Evolutionary conservation across 2,329 filamentous ascomycete genomes (phyloP).

Genomic region (Cladophialophora yegresii): DNA sequence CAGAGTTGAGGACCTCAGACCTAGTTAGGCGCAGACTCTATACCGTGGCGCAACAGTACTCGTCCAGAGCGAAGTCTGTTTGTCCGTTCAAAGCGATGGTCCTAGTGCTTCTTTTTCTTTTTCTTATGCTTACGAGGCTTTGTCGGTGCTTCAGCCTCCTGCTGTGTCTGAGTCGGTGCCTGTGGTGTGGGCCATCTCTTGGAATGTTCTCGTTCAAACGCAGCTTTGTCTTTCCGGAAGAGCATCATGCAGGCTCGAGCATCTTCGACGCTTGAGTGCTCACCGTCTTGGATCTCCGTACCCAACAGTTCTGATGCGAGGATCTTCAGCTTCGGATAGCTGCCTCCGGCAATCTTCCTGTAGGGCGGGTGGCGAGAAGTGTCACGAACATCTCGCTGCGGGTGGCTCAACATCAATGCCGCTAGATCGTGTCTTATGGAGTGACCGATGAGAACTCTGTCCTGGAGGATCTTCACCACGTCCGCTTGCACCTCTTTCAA

Average conservation of each 20-base stretch:
- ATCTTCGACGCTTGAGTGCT: slow-evolving; percentile 69
- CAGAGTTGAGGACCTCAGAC: slow-evolving; percentile 69
- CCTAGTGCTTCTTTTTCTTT: slow-evolving; percentile 50
- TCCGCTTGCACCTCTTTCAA: slow-evolving; percentile 77
- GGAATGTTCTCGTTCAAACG: slow-evolving; percentile 78
- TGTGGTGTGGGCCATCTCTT: slow-evolving; percentile 49
- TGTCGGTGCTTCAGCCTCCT: slow-evolving; percentile 6
- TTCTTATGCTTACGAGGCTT: slow-evolving; percentile 46
- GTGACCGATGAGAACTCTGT: slow-evolving; percentile 77
- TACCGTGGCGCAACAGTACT: no score
- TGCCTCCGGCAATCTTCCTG: slow-evolving; percentile 58
- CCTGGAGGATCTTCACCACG: slow-evolving; percentile 68
- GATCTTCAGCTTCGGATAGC: slow-evolving; percentile 56
- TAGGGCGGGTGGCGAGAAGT: slow-evolving; percentile 78
- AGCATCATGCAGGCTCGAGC: slow-evolving; percentile 87
- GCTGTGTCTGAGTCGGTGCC: slow-evolving; percentile 8
- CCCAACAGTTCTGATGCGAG: slow-evolving; percentile 60
- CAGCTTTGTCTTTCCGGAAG: slow-evolving; percentile 78
- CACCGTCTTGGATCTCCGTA: slow-evolving; percentile 60
- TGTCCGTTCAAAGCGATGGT: neutral
- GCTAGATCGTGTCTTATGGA: slow-evolving; percentile 76
- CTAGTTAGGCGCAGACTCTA: slow-evolving; percentile 70
- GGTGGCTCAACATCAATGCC: slow-evolving; percentile 75
- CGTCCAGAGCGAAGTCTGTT: neutral
- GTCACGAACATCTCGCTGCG: slow-evolving; percentile 76